Conservation (phyloP, 805 yeast species). For the Hanseniaspora osmophila region DNA sequence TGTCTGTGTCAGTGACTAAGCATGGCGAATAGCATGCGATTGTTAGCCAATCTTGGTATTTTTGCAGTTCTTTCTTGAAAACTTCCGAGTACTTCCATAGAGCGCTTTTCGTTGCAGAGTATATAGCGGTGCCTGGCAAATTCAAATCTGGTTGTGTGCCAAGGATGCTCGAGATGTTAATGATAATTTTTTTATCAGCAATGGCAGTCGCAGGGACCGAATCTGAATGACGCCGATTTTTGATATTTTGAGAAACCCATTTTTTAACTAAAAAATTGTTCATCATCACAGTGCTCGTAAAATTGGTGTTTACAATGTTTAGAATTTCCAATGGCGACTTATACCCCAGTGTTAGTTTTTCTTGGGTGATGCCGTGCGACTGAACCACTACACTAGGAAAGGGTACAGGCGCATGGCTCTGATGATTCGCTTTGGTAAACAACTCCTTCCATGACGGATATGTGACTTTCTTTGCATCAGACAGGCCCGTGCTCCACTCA, state of each 20-base stretch:
- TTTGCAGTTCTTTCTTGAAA: conserved; percentile 12
- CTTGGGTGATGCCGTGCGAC: conserved; percentile 16
- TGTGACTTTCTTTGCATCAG: too few species aligned
- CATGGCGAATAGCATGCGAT: conserved; percentile 14
- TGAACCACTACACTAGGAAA: not conserved
- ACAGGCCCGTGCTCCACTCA: too few species aligned
- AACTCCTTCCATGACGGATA: too few species aligned
- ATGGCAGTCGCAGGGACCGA: too few species aligned
- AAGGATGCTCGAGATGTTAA: conserved; percentile 19
- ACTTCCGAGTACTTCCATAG: conserved; percentile 15
- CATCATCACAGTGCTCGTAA: conserved; percentile 15
- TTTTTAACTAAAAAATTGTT: conserved; percentile 12
- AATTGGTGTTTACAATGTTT: conserved; percentile 17
- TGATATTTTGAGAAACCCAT: conserved; percentile 9
- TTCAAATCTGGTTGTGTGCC: conserved; percentile 9
- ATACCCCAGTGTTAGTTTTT: conserved; percentile 12
- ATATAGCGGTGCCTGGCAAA: conserved; percentile 18
- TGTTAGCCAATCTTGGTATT: not conserved
- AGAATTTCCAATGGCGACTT: conserved; percentile 6
- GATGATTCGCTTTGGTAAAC: not conserved
- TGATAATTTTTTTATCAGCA: conserved; percentile 4
- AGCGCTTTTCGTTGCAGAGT: conserved; percentile 22
- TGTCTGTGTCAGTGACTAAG: conserved; percentile 17
- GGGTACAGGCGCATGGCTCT: not conserved
- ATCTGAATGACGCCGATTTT: not conserved